Evolutionary conservation across 768 basidiomycete species (phyloP).

Genomic region (Suillus ampliporus): DNA sequence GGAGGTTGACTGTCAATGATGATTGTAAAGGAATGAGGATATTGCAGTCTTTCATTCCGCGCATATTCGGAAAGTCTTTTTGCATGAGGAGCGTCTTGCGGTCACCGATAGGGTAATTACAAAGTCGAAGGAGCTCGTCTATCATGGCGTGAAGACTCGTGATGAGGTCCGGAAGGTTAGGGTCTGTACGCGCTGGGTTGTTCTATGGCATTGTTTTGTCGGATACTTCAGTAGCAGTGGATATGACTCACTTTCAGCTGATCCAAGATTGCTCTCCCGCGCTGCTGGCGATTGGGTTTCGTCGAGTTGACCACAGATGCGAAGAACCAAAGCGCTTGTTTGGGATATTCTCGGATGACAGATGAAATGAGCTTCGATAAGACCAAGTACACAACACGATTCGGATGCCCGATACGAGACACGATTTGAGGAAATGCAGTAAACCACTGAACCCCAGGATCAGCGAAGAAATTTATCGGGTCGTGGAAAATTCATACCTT

Average conservation of each 20-base stretch:
- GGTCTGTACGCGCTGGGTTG: constrained; percentile 48
- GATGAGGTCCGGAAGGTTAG: constrained; percentile 56
- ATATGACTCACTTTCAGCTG: constrained; percentile 56
- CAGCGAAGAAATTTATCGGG: constrained; percentile 1
- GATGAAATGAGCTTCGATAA: constrained; percentile 69
- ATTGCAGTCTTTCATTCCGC: constrained; percentile 59
- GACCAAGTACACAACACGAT: constrained; percentile 60
- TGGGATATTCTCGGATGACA: constrained; percentile 85
- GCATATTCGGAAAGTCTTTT: constrained; percentile 60
- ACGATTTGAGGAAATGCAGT: constrained; percentile 97
- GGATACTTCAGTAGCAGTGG: not conserved
- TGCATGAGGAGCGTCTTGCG: constrained; percentile 46
- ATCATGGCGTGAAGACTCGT: constrained; percentile 64
- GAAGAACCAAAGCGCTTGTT: constrained; percentile 93
- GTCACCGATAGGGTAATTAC: constrained; percentile 56
- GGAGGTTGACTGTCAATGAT: constrained; percentile 88
- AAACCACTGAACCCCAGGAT: constrained; percentile 70
- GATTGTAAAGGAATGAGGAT: constrained; percentile 93
- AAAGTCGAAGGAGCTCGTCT: constrained; percentile 69
- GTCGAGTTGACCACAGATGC: constrained; percentile 88
- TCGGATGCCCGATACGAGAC: constrained; percentile 84
- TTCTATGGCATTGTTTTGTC: constrained; percentile 39
- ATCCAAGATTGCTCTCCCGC: constrained; percentile 65
- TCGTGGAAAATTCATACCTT: constrained; percentile 56
- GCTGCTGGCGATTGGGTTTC: constrained; percentile 58